Evolutionary conservation across 441 rosid species (phyloP).

Genomic region (Jatropha multifida): DNA sequence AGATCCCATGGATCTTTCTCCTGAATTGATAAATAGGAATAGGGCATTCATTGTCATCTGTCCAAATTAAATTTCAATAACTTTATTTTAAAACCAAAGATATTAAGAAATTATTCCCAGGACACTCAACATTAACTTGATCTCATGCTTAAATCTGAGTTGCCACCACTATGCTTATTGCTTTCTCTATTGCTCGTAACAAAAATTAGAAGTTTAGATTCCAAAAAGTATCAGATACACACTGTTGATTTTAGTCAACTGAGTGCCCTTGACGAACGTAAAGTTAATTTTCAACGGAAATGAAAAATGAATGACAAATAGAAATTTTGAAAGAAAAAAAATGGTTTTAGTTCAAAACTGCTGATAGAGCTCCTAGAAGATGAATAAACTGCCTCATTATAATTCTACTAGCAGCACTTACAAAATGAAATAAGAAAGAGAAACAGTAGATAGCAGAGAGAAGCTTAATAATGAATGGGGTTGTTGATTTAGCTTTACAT

Average conservation of each 20-base stretch:
- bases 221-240: neutral
- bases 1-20: conserved; percentile 53
- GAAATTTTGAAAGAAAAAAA: neutral
- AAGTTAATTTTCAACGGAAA: neutral
- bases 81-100: neutral
- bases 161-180: neutral
- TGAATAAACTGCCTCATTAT: neutral
- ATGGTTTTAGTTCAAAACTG: neutral
- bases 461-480: neutral
- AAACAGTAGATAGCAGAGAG: neutral
- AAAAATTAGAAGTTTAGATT: neutral
- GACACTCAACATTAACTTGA: neutral
- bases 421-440: neutral
- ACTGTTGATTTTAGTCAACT: neutral
- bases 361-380: neutral
- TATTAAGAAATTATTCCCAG: neutral
- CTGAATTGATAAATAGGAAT: conserved; percentile 40
- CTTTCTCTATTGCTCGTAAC: neutral
- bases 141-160: neutral
- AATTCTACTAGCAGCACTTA: neutral
- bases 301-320: neutral
- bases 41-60: neutral
- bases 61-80: conserved; percentile 3
- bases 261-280: neutral
- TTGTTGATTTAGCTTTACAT: neutral